A percentile compares a stretch with the other conserved stretches of the same genome.
These are phyloP conservation scores for Colletotrichum eremochloae DNA, from an alignment of 2,329 filamentous ascomycete genomes.

Conservation along the genomic window DNA sequence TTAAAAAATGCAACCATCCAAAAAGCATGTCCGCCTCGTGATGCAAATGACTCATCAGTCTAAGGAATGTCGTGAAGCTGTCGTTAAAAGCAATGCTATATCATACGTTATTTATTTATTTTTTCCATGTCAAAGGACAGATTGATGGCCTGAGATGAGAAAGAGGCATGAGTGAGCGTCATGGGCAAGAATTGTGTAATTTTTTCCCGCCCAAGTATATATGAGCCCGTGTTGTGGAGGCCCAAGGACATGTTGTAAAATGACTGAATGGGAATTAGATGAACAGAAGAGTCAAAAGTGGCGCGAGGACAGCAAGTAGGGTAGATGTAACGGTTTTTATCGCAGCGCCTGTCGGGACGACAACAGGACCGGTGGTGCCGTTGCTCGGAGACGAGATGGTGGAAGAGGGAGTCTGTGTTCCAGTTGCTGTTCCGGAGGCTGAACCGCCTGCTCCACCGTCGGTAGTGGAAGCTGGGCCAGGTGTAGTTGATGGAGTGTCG, in stretches of 20 bases:
- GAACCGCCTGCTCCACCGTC: background rate
- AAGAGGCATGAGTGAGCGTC: conserved; percentile 18
- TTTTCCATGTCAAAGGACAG: conserved; percentile 3
- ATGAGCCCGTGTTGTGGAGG: background rate
- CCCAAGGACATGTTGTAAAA: conserved; percentile 7
- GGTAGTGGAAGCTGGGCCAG: background rate
- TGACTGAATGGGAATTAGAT: conserved; percentile 20
- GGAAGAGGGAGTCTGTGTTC: conserved; percentile 3
- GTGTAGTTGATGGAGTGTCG: background rate
- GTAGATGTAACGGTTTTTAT: conserved; percentile 10
- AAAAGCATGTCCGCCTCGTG: conserved; percentile 1
- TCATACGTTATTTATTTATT: too few relatives aligned
- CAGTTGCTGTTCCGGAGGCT: background rate
- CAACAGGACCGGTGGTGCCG: conserved; percentile 8
- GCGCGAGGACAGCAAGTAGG: conserved; percentile 26
- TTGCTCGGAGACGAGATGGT: conserved; percentile 14
- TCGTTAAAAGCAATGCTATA: conserved; percentile 2
- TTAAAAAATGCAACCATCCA: conserved; percentile 13
- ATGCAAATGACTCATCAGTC: conserved; percentile 27
- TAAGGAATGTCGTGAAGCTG: conserved; percentile 40
- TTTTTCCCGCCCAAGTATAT: conserved; percentile 25
- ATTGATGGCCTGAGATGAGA: background rate
- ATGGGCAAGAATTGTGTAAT: conserved; percentile 12
- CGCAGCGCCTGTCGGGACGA: conserved; percentile 7
- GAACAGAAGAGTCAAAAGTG: conserved; percentile 33